Conservation (phyloP, 768 basidiomycete genomes). For the Pisolithus sp. region DNA sequence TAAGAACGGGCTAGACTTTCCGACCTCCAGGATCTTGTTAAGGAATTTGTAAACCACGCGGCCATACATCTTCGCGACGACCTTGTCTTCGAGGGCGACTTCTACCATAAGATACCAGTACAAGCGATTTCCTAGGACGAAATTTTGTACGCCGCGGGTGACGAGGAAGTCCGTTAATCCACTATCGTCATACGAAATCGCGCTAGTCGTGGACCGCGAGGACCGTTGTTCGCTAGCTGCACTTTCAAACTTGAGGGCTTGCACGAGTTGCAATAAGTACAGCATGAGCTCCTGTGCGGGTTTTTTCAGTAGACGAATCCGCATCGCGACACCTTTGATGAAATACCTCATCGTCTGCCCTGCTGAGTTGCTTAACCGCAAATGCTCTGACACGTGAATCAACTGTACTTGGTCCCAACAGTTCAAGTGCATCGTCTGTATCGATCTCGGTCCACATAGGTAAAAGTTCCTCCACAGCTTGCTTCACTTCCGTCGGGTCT, state of each 20-base stretch:
- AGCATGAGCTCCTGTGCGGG: conserved; percentile 77
- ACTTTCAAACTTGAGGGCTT: conserved; percentile 95
- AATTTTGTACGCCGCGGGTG: conserved; percentile 73
- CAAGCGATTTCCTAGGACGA: conserved; percentile 81
- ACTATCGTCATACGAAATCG: conserved; percentile 84
- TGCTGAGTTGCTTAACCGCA: conserved; percentile 83
- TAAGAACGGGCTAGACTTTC: conserved; percentile 5
- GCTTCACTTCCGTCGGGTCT: conserved; percentile 92
- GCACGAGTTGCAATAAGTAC: conserved; percentile 93
- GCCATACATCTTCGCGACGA: conserved; percentile 90
- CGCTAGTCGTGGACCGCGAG: conserved; percentile 63
- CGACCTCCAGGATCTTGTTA: conserved; percentile 80
- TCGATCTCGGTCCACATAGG: conserved; percentile 98
- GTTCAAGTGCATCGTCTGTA: conserved; percentile 91
- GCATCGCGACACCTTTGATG: neutral
- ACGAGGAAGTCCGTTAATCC: conserved; percentile 93
- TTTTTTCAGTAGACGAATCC: neutral
- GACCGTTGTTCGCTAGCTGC: conserved; percentile 70
- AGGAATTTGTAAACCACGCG: conserved; percentile 87
- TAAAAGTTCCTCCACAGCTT: conserved; percentile 91
- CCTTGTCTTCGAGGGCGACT: conserved; percentile 78
- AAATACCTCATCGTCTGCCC: conserved; percentile 91
- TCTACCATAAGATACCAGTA: conserved; percentile 99
- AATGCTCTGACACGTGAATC: conserved; percentile 91
- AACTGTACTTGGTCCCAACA: conserved; percentile 84